Base-by-base conservation (phyloP, 2,329 filamentous ascomycete genomes). In the Plectosphaerella sp. region DNA sequence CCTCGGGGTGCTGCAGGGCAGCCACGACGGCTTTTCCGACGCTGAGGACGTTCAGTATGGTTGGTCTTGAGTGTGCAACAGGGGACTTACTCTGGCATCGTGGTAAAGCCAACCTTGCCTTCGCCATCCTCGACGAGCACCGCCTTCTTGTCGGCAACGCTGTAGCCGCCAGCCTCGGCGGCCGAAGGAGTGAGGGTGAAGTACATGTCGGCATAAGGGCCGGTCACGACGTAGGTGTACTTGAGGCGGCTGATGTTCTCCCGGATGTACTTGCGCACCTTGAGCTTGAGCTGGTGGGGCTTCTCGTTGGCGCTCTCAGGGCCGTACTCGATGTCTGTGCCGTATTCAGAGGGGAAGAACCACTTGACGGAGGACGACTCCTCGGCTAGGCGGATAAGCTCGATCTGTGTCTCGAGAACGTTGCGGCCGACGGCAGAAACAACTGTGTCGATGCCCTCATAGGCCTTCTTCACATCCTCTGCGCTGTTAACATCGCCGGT, bases 331-430 rank as follows among this genome's bases (percentile, higher is more conserved):
- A 84, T 79, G 61, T 84, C 85, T 2, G 81, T 87, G 52, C 82
- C 82, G 61, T 84, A 88, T 63, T 88, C 85, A 8, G 81, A 86
- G 1, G 86, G 84, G 57, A 86, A 79, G 70, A 89, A 87, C 72
- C 80, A 80, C 56, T 77, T 75, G 33, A 88, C 78, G 22, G 67
- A 74, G 2, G 69, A 64, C 1, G 76, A 75, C 50, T 73, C 66
- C 39, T 82, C 79, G 12, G 86, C 84, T 22, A 85, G 70, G 43
- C 71, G 70, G 49, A 89, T 76, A n/a, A 89, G 74, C 3, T 77
- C 69, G 52, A 84, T 78, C 60, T 89, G 86, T 9, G 75, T 67
- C 20, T 77, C 72, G 15, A 90, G 78, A 1, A 77, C 82, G n/a
- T 74, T 75, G 48, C 86, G 76, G 3, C 87, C 87, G 1, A 89